These are phyloP conservation scores for Atalantia buxifolia DNA, from an alignment of 345 rosid genomes.

Conservation along the genomic window DNA sequence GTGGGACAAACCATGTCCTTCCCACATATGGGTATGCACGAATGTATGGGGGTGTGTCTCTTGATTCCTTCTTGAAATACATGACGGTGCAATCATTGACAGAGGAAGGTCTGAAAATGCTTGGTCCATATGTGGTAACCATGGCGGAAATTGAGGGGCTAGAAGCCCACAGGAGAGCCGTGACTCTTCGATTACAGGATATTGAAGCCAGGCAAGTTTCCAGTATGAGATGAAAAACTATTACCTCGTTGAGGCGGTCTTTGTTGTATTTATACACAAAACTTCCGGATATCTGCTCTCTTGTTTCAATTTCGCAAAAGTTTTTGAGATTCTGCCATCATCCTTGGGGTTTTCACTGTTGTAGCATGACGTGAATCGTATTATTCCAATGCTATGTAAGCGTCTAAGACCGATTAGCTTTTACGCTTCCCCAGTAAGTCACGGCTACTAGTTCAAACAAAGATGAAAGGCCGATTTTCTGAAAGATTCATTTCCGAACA, in stretches of 20 bases:
- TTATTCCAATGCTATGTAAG: not conserved
- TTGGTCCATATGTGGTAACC: constrained; percentile 77
- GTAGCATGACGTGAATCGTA: not conserved
- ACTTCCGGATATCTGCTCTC: not conserved
- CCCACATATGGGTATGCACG: constrained; percentile 93
- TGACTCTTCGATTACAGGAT: constrained; percentile 74
- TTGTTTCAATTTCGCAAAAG: not conserved
- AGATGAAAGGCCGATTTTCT: too few species aligned
- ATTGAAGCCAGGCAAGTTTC: constrained; percentile 60
- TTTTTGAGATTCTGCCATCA: not conserved
- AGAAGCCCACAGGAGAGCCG: constrained; percentile 92
- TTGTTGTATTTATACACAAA: not conserved
- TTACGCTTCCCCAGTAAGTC: too few species aligned
- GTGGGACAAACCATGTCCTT: constrained; percentile 88
- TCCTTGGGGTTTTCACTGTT: not conserved
- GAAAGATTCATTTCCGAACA: too few species aligned
- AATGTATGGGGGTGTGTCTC: constrained; percentile 89
- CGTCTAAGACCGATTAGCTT: not conserved
- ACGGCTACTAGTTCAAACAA: too few species aligned
- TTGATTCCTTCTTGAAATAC: constrained; percentile 83
- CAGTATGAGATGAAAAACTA: constrained; percentile 23
- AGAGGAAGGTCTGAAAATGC: constrained; percentile 77
- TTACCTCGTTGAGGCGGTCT: not conserved
- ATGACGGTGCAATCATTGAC: constrained; percentile 84
- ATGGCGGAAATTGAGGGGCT: constrained; percentile 91